A percentile compares a stretch with the other conserved stretches of the same genome.
These are phyloP conservation scores for Kwoniella pini DNA, from an alignment of 768 basidiomycete species.

Conservation along the genomic window DNA sequence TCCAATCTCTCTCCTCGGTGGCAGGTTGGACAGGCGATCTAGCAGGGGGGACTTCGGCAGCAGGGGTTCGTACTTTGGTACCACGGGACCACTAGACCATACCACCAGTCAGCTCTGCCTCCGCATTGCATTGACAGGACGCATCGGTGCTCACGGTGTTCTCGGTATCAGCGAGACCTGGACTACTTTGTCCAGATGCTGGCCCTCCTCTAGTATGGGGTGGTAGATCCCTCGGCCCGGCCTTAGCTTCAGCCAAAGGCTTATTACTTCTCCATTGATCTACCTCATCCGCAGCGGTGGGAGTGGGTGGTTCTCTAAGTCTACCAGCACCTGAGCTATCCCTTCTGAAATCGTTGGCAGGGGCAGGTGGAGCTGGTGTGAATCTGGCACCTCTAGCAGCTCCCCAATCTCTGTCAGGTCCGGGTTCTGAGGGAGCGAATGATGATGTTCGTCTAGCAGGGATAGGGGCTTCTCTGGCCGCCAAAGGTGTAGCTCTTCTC, in stretches of 20 bases:
- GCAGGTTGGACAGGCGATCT: slow-evolving; percentile 30
- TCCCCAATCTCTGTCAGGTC: slow-evolving; percentile 53
- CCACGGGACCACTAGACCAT: slow-evolving; percentile 52
- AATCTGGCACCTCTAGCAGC: slow-evolving; percentile 56
- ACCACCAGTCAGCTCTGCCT: background rate
- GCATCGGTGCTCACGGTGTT: slow-evolving; percentile 58
- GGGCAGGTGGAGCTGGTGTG: slow-evolving; percentile 38
- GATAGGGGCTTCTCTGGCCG: slow-evolving; percentile 49
- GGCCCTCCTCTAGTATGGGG: slow-evolving; percentile 57
- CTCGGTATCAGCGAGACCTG: slow-evolving; percentile 68
- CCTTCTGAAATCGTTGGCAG: slow-evolving; percentile 27
- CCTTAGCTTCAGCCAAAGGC: slow-evolving; percentile 44
- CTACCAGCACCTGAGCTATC: slow-evolving; percentile 39
- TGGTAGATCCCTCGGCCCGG: slow-evolving; percentile 39
- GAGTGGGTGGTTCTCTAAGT: slow-evolving; percentile 27
- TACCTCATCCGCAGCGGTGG: slow-evolving; percentile 46
- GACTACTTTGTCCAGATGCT: slow-evolving; percentile 30
- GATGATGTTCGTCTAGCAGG: slow-evolving; percentile 49
- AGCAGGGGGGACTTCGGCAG: slow-evolving; percentile 26
- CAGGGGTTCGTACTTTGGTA: slow-evolving; percentile 46
- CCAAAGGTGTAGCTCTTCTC: slow-evolving; percentile 84
- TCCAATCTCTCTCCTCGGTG: slow-evolving; percentile 49
- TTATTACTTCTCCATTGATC: slow-evolving; percentile 46
- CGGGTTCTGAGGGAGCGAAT: slow-evolving; percentile 27
- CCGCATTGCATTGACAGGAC: background rate